Evolutionary conservation across 2,329 filamentous ascomycete species (phyloP).

Genomic region (Curvularia eragrostidis): DNA sequence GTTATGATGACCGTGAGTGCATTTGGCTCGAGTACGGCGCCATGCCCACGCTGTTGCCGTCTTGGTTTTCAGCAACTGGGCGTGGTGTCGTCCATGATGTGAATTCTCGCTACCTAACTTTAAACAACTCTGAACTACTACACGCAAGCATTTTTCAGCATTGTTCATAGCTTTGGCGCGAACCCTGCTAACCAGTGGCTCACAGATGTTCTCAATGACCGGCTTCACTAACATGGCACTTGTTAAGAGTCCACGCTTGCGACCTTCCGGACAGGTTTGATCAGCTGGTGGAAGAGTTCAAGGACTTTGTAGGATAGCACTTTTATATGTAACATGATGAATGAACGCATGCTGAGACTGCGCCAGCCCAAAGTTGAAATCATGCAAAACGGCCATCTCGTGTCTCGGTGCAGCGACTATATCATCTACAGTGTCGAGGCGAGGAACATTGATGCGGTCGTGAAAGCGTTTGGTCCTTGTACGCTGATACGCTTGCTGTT

Average conservation of each 20-base stretch:
- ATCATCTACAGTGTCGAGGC: slow-evolving; percentile 99
- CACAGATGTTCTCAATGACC: slow-evolving; percentile 28
- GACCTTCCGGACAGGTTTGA: slow-evolving; percentile 91
- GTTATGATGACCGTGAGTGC: slow-evolving; percentile 99
- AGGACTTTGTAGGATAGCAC: slow-evolving; percentile 76
- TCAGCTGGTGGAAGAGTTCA: slow-evolving; percentile 79
- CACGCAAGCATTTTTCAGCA: slow-evolving; percentile 21
- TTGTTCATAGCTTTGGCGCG: slow-evolving; percentile 27
- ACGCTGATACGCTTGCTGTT: slow-evolving; percentile 54
- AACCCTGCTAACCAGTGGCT: slow-evolving; percentile 45
- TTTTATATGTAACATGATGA: slow-evolving; percentile 48
- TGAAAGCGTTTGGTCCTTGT: slow-evolving; percentile 91
- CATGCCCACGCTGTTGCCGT: slow-evolving; percentile 71
- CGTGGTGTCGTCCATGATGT: slow-evolving; percentile 90
- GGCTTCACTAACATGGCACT: slow-evolving; percentile 30
- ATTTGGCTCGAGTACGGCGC: slow-evolving; percentile 99
- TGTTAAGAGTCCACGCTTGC: slow-evolving; percentile 86
- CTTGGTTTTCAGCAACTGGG: slow-evolving; percentile 68
- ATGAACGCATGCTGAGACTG: slow-evolving; percentile 53
- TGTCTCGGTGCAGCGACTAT: slow-evolving; percentile 95
- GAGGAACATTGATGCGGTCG: slow-evolving; percentile 84
- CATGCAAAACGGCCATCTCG: slow-evolving; percentile 90
- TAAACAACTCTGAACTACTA: slow-evolving; percentile 77
- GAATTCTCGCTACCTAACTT: slow-evolving; percentile 97
- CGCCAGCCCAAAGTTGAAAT: slow-evolving; percentile 81